phyloP scores from a whole-genome alignment of 2,329 filamentous ascomycete genomes.

The Ceratocystis diversiconidia region DNA sequence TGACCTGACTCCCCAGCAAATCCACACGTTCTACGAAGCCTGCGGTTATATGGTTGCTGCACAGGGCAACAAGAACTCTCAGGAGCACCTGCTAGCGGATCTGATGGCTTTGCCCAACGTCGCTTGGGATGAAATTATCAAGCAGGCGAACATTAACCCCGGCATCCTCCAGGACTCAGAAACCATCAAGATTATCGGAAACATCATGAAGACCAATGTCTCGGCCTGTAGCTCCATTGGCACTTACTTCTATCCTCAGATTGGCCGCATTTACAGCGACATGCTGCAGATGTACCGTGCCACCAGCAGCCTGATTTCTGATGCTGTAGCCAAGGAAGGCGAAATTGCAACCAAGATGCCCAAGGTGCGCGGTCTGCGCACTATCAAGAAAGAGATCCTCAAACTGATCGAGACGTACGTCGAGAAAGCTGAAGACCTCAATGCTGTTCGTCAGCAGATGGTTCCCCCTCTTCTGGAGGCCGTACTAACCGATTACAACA shows the following conservation, averaged over 20 bases:
- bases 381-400: constrained; percentile 98
- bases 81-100: constrained; percentile 80
- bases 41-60: constrained; percentile 99
- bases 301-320: constrained; percentile 90
- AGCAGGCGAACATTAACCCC: constrained; percentile 70
- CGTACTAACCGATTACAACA: constrained; percentile 89
- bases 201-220: constrained; percentile 99
- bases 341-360: constrained; percentile 95
- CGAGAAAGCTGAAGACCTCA: constrained; percentile 90
- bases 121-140: constrained; percentile 93
- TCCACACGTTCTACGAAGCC: constrained; percentile 97
- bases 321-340: constrained; percentile 51
- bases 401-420: constrained; percentile 98
- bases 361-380: constrained; percentile 83
- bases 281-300: constrained; percentile 99
- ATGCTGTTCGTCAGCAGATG: constrained; percentile 85
- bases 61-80: constrained; percentile 85
- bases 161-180: constrained; percentile 79
- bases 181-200: constrained; percentile 96
- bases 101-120: constrained; percentile 87
- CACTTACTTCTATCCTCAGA: constrained; percentile 94
- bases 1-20: constrained; percentile 88
- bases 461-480: constrained; percentile 92
- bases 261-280: constrained; percentile 92
- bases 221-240: constrained; percentile 96